Evolutionary conservation across 2,329 filamentous ascomycete genomes (phyloP), one percentile per base, ranked within the genome.

Genomic region (Scedosporium minutisporum): DNA sequence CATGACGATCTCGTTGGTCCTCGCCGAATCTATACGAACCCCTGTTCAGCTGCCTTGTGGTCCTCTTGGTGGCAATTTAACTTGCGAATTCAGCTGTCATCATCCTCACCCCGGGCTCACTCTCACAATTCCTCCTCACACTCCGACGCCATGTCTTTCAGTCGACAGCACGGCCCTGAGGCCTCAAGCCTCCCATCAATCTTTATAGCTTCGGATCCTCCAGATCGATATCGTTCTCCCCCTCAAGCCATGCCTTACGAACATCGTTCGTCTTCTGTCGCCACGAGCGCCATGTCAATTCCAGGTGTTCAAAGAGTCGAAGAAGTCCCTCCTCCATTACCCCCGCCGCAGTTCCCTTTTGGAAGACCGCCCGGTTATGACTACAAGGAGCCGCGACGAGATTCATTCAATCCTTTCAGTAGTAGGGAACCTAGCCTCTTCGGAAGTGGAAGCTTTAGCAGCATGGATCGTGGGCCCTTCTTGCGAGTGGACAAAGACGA

Each of bases 381-480:
- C 29, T 61, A 48, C 51, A 61, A 33, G 38, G 51, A 58, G 25
- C 61, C 51, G 44, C 60, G 27, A 63, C 63, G 60, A 53, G 58
- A 63, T 42, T 42, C 61, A 4, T 60, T 62, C 16, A 46, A 62
- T n/a, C 65, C 65, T 7, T 60, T 65, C 2, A 63, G 62, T 10
- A 62, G 62, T 6, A 41, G 61, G 18, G 61, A 62, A 33, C 53
- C 61, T 7, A 58, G 61, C 21, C 27, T 58, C 2, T 62, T 66
- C 9, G 61, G 58, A 6, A 65, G 65, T 46, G 76, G 76, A 59
- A 72, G 71, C 55, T 78, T 79, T 48, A 76, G 74, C 51, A 80
- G 77, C 65, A 71, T 75, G 67, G 57, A 69, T 66, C 16, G 66
- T 59, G 48, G 67, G 66, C 62, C 69, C 42, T 58, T 69, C 10